Percentiles rank a stretch among this genome's conserved stretches.
These are phyloP conservation scores for Groenewaldozyma auringiensis DNA, from an alignment of 1,139 yeast genomes.

Conservation along the genomic window DNA sequence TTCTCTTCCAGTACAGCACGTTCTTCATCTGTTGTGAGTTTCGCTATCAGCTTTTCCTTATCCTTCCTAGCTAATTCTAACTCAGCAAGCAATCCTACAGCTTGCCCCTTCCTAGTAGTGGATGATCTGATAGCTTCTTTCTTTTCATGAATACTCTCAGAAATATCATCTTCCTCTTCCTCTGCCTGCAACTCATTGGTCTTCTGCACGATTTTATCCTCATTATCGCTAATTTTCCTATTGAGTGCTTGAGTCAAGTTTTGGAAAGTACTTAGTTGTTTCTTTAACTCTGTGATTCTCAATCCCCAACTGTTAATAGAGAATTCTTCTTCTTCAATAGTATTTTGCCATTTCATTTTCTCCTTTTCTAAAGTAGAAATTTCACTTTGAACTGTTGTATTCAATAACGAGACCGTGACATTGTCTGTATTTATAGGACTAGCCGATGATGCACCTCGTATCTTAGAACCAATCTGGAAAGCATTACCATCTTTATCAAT, in stretches of 20 bases:
- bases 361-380: neutral
- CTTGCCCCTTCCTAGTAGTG: too few species aligned
- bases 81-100: too few species aligned
- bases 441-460: slow-evolving; percentile 32
- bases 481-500: slow-evolving; percentile 5
- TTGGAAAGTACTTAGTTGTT: neutral
- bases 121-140: too few species aligned
- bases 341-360: neutral
- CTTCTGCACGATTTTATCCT: slow-evolving; percentile 6
- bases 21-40: neutral
- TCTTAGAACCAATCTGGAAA: slow-evolving; percentile 6
- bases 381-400: neutral
- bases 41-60: neutral
- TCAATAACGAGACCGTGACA: slow-evolving; percentile 7
- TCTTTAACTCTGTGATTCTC: neutral
- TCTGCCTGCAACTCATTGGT: slow-evolving; percentile 9
- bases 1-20: neutral
- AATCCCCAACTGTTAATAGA: too few species aligned
- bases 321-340: neutral
- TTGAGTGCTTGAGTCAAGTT: neutral
- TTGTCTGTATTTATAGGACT: slow-evolving; percentile 50
- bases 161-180: slow-evolving; percentile 7
- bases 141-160: too few species aligned
- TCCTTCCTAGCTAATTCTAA: neutral
- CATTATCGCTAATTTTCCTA: neutral